Conservation (phyloP, 2,329 filamentous ascomycete genomes). For the Xylaria sp. region DNA sequence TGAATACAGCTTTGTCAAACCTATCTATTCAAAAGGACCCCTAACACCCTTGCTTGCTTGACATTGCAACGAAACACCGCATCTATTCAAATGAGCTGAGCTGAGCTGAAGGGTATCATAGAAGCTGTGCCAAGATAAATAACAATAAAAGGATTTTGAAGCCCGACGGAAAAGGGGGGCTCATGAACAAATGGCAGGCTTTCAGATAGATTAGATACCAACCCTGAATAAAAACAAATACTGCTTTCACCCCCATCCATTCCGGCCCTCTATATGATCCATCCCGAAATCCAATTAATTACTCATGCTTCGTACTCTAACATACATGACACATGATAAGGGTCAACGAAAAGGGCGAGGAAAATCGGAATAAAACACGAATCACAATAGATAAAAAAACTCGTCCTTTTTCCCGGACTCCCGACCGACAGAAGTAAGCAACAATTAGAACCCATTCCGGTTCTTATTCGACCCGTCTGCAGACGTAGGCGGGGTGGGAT, state of each 20-base stretch:
- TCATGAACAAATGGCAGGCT: no score
- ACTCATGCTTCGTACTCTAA: neutral
- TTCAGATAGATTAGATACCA: neutral
- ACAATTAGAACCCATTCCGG: conserved; percentile 1
- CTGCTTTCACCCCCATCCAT: neutral
- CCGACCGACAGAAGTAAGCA: neutral
- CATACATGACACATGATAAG: neutral
- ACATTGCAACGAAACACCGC: neutral
- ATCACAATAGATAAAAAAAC: neutral
- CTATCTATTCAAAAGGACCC: neutral
- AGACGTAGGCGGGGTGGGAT: conserved; percentile 34
- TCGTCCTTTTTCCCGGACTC: neutral
- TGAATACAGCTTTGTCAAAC: neutral
- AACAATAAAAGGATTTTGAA: conserved; percentile 1
- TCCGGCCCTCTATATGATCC: neutral
- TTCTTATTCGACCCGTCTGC: conserved; percentile 23
- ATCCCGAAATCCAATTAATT: neutral
- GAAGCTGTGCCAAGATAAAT: neutral
- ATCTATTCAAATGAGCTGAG: conserved; percentile 1
- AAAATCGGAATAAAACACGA: neutral
- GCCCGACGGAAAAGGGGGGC: no score
- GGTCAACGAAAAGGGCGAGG: neutral
- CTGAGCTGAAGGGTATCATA: conserved; percentile 6
- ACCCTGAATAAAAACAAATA: neutral
- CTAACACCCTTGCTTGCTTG: neutral